Percentiles rank a stretch among this genome's conserved stretches.
Evolutionary conservation across 1,139 yeast species (phyloP).

Genomic region (Yamadazyma taylorii): DNA sequence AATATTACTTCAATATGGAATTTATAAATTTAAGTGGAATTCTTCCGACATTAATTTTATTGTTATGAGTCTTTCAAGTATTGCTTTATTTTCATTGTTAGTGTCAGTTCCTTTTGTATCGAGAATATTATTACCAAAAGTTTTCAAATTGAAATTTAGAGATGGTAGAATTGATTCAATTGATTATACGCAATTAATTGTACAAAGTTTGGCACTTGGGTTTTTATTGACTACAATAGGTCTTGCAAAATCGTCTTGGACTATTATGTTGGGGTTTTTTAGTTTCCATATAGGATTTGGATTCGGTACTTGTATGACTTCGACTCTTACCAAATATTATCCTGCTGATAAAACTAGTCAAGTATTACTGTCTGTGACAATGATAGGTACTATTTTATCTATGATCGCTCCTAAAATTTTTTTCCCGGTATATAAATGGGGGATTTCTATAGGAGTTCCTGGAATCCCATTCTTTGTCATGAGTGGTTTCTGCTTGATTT

Average conservation of each 20-base stretch:
- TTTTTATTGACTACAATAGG: neutral
- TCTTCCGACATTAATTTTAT: conserved; percentile 59
- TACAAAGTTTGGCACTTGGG: conserved; percentile 1
- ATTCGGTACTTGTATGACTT: conserved; percentile 4
- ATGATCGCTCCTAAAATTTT: conserved; percentile 22
- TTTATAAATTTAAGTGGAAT: conserved; percentile 58
- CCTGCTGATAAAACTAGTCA: conserved; percentile 10
- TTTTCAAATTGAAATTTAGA: conserved; percentile 5
- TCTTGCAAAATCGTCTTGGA: neutral
- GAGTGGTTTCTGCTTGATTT: too few species aligned
- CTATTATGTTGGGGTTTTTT: neutral
- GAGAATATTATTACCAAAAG: conserved; percentile 11
- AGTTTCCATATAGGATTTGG: neutral
- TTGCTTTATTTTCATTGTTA: conserved; percentile 33
- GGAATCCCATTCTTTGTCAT: conserved; percentile 8
- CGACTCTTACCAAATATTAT: conserved; percentile 11
- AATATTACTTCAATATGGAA: conserved; percentile 49
- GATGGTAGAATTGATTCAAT: conserved; percentile 6
- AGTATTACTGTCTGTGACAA: conserved; percentile 9
- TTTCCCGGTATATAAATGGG: conserved; percentile 23
- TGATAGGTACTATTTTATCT: conserved; percentile 16
- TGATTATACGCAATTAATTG: conserved; percentile 4
- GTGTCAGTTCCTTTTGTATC: conserved; percentile 34
- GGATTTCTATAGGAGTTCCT: conserved; percentile 5
- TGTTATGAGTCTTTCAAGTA: conserved; percentile 52